Evolutionary conservation across 768 basidiomycete species (phyloP), one percentile per base, ranked within the genome.

Genomic region (Boletus reticulatus): DNA sequence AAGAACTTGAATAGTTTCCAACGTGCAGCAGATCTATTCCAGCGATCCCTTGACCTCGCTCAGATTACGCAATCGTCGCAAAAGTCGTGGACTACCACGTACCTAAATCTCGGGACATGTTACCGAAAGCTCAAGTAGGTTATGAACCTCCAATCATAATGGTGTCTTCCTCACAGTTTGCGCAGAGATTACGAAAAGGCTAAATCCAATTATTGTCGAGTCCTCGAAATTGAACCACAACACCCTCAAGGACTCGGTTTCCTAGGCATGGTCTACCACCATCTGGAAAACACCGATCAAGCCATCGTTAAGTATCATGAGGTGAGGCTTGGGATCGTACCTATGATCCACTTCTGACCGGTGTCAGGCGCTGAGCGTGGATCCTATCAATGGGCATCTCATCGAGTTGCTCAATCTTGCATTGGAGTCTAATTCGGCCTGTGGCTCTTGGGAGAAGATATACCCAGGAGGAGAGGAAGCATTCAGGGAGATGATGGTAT

Each of bases 241-340:
- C 84, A 89, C 57, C 79, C 89, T 1, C 79, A 84, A 12, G 94
- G 93, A 4, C 83, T 94, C 49, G 88, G 89, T 5, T 92, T 91
- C 65, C 77, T 98, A 1, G 97, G 94, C n/a, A 85, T 97, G 69
- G 86, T 96, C 3, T 78, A 88, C 62, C 94, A 97, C 61, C 76
- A 91, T 17, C 74, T 85, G 59, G 84, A 83, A 22, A 78, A 92
- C 46, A 71, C 87, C 7, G 87, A 95, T 61, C 80, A 81, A 13
- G 91, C 96, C 3, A 94, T 99, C 61, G 74, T 92, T 37, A 87
- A 86, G 57, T 98, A 97, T 62, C 97, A 99, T 67, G 92, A 95
- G 77, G 95, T 94, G 51, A 38, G 84, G 55, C 34, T 41, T 42
- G 20, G 44, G 37, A 14, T 16, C 12, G 32, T 37, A 8, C n/a